Evolutionary conservation across 805 yeast genomes (phyloP).

Genomic region (Kodamaea sagamina): DNA sequence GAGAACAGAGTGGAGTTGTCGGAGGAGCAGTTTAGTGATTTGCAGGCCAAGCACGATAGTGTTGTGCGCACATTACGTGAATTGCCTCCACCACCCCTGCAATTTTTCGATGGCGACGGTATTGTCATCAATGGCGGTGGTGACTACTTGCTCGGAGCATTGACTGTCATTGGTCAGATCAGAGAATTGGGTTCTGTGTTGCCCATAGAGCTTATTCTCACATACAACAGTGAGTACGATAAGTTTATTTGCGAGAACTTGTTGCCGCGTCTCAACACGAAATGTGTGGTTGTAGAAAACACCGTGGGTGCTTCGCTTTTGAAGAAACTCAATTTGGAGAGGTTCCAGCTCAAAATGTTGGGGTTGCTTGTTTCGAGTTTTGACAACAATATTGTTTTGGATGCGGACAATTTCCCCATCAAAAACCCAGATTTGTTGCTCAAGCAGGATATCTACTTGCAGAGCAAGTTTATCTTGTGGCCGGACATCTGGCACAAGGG

Average conservation of each 20-base stretch:
- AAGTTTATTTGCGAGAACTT: conserved; percentile 33
- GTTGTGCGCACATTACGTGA: conserved; percentile 26
- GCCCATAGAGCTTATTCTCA: conserved; percentile 42
- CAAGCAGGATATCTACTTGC: conserved; percentile 34
- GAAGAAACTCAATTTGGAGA: conserved; percentile 21
- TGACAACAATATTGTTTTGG: conserved; percentile 36
- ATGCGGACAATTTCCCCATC: conserved; percentile 42
- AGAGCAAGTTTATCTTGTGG: conserved; percentile 36
- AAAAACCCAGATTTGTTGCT: conserved; percentile 39
- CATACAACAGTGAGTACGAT: conserved; percentile 34
- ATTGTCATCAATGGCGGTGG: conserved; percentile 44
- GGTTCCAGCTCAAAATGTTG: conserved; percentile 39
- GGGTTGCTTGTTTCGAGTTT: conserved; percentile 41
- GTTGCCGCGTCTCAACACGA: conserved; percentile 35
- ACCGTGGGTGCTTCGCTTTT: conserved; percentile 39
- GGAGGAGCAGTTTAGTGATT: conserved; percentile 20
- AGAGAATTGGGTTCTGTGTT: conserved; percentile 35
- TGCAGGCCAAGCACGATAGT: conserved; percentile 28
- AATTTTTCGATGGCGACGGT: conserved; percentile 40
- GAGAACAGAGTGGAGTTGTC: conserved; percentile 7
- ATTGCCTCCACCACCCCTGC: conserved; percentile 25
- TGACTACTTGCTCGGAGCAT: conserved; percentile 35
- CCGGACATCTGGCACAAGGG: conserved; percentile 46
- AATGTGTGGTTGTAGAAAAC: conserved; percentile 45
- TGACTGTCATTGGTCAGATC: conserved; percentile 34